phyloP scores from a whole-genome alignment of 495 filamentous ascomycete genomes.

The Massariosphaeria phaeospora region DNA sequence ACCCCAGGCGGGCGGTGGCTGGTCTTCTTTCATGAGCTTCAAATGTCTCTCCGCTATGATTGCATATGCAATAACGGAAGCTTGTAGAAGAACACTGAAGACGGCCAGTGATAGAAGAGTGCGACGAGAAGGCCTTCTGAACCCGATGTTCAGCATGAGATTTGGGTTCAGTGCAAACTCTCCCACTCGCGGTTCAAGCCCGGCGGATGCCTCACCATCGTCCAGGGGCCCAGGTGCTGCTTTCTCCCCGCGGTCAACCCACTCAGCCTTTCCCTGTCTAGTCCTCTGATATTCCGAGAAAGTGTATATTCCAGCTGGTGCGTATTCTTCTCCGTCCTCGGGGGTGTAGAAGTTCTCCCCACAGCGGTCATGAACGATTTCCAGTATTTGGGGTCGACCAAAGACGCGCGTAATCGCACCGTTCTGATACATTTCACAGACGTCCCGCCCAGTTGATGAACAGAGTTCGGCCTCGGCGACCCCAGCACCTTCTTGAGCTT shows the following conservation, averaged over 20 bases:
- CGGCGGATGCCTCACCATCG: neutral
- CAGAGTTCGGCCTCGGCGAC: neutral
- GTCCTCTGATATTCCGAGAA: neutral
- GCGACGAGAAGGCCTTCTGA: neutral
- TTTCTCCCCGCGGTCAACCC: neutral
- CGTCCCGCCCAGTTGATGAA: neutral
- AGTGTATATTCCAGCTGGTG: neutral
- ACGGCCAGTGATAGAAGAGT: neutral
- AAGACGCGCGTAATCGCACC: neutral
- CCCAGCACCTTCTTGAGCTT: neutral
- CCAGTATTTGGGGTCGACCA: neutral
- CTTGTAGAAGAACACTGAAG: neutral
- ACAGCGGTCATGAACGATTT: neutral
- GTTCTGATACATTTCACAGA: constrained; percentile 1
- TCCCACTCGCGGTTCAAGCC: neutral
- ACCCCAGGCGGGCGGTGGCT: neutral
- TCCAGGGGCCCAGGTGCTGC: neutral
- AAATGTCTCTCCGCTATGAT: neutral
- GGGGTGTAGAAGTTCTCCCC: neutral
- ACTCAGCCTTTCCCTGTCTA: neutral
- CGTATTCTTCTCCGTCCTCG: neutral
- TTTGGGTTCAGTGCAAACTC: constrained; percentile 1
- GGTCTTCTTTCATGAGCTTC: neutral
- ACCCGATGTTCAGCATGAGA: constrained; percentile 3
- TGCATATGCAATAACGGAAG: neutral